Evolutionary conservation across 2,329 filamentous ascomycete species (phyloP).

Genomic region (Albophoma yamanashiensis): DNA sequence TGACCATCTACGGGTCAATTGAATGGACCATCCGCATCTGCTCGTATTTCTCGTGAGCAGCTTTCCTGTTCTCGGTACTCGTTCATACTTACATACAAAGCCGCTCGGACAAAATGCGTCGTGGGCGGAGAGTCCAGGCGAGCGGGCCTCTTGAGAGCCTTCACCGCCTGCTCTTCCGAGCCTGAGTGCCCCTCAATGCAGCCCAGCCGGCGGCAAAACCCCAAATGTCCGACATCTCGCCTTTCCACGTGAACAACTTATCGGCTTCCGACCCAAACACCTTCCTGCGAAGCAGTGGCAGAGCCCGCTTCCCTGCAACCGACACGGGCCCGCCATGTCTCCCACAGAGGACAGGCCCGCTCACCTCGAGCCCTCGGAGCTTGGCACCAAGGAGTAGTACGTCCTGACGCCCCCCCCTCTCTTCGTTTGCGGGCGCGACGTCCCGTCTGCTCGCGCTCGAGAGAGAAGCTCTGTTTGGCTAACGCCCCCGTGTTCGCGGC

Average conservation of each 20-base stretch:
- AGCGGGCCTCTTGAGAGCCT: neutral
- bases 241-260: no score
- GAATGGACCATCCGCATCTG: neutral
- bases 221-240: neutral
- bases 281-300: neutral
- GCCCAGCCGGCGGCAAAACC: neutral
- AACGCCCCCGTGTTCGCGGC: neutral
- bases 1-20: neutral
- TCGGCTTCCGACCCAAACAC: neutral
- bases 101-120: neutral
- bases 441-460: no score
- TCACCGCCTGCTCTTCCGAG: slow-evolving; percentile 11
- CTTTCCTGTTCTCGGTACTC: neutral
- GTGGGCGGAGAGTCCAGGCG: neutral
- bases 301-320: neutral
- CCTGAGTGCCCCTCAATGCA: neutral
- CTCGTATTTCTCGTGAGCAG: neutral
- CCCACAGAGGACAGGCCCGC: neutral
- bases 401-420: slow-evolving; percentile 22
- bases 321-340: neutral
- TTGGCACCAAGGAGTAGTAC: slow-evolving; percentile 89
- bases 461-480: neutral
- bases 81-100: neutral
- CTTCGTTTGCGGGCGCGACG: no score
- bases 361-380: slow-evolving; percentile 62